Percentiles rank a stretch among this genome's conserved stretches.
phyloP scores from a whole-genome alignment of 805 yeast species.

The Hanseniaspora vineae region DNA sequence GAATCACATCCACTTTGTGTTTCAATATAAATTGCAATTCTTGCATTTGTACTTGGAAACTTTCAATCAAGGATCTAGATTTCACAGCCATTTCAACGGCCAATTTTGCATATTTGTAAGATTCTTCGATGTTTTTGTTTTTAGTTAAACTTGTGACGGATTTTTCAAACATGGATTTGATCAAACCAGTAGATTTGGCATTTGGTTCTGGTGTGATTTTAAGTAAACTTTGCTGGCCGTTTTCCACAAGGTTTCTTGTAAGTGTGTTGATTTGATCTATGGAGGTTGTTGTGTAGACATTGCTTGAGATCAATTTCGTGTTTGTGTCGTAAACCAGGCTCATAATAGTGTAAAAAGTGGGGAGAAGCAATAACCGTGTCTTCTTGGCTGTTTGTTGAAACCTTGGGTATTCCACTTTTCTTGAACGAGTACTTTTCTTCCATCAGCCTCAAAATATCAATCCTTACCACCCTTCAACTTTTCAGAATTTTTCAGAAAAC shows the following conservation, averaged over 20 bases:
- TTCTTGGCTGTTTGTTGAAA: background rate
- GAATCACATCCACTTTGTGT: slow-evolving; percentile 58
- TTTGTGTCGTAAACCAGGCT: slow-evolving; percentile 16
- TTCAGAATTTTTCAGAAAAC: too few species aligned
- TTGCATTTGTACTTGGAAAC: slow-evolving; percentile 58
- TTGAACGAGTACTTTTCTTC: too few species aligned
- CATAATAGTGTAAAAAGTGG: slow-evolving; percentile 2
- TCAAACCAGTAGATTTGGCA: slow-evolving; percentile 37
- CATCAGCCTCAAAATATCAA: too few species aligned
- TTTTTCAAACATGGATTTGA: slow-evolving; percentile 54
- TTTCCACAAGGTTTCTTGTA: slow-evolving; percentile 18
- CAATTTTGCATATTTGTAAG: slow-evolving; percentile 47
- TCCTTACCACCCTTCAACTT: too few species aligned
- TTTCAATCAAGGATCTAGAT: slow-evolving; percentile 60
- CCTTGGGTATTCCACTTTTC: too few species aligned
- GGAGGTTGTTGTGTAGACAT: slow-evolving; percentile 11
- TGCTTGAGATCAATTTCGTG: slow-evolving; percentile 15
- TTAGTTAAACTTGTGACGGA: slow-evolving; percentile 38
- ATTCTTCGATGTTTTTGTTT: slow-evolving; percentile 38
- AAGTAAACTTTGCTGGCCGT: slow-evolving; percentile 26
- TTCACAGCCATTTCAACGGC: slow-evolving; percentile 52
- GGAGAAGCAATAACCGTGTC: background rate
- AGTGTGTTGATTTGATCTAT: slow-evolving; percentile 25
- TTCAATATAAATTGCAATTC: slow-evolving; percentile 54
- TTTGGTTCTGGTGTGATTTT: slow-evolving; percentile 42